Conservation (phyloP, 1,284 basidiomycete genomes). For the Kwoniella shivajii region DNA sequence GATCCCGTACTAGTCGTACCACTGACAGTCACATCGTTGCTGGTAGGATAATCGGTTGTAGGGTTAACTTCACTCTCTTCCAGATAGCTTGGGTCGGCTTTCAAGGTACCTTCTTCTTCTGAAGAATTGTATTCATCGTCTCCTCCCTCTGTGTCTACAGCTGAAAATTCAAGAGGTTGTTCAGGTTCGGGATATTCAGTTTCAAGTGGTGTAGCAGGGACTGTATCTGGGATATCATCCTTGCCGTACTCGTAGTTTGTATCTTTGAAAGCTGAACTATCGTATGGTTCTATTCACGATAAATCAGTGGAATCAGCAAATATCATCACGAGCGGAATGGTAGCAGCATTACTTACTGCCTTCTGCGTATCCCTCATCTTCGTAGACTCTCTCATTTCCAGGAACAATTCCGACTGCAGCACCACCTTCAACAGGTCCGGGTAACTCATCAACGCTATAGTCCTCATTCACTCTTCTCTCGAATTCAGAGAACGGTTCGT, state of each 20-base stretch:
- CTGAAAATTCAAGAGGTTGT: constrained; percentile 18
- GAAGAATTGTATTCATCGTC: not conserved
- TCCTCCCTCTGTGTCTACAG: not conserved
- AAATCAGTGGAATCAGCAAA: not conserved
- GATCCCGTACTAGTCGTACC: not conserved
- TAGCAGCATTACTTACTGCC: not conserved
- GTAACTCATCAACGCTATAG: not conserved
- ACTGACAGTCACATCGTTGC: not conserved
- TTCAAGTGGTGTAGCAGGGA: constrained; percentile 11
- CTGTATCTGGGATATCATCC: not conserved
- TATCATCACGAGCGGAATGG: not conserved
- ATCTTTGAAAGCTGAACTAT: not conserved
- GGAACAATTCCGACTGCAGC: constrained; percentile 1
- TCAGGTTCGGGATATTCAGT: not conserved
- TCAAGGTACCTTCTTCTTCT: constrained; percentile 3
- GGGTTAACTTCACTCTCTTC: not conserved
- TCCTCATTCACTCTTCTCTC: constrained; percentile 2
- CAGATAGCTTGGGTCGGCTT: constrained; percentile 2
- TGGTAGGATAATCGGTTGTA: not conserved
- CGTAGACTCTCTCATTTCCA: not conserved
- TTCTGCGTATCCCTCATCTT: constrained; percentile 2
- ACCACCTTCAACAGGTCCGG: constrained; percentile 1
- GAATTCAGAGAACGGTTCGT: not conserved
- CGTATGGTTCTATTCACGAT: not conserved
- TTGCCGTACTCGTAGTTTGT: not conserved